phyloP scores from a whole-genome alignment of 2,329 filamentous ascomycete species.

The Hypoxylon sp. region DNA sequence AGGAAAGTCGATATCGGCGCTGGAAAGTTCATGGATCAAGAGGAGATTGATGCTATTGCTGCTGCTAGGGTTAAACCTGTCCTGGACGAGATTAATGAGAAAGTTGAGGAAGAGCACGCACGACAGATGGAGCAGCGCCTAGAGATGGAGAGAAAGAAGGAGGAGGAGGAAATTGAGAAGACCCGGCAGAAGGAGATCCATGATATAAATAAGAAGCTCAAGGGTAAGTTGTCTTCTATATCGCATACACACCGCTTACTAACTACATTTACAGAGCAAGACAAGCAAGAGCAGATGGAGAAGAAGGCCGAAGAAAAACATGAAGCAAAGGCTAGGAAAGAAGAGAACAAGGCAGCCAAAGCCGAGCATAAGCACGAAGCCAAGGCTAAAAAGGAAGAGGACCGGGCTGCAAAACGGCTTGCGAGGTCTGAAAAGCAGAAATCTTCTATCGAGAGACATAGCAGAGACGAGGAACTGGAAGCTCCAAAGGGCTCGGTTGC shows the following conservation, averaged over 20 bases:
- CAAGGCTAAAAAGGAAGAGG: too few species aligned
- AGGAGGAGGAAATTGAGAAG: conserved; percentile 67
- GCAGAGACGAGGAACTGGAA: conserved; percentile 49
- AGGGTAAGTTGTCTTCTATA: conserved; percentile 65
- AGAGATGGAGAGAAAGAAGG: conserved; percentile 75
- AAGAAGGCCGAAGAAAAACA: conserved; percentile 66
- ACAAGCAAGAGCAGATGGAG: conserved; percentile 63
- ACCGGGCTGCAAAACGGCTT: too few species aligned
- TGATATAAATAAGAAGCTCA: conserved; percentile 68
- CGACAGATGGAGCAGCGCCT: conserved; percentile 73
- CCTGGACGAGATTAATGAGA: conserved; percentile 85
- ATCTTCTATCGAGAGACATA: conserved; percentile 54
- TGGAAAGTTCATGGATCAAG: conserved; percentile 83
- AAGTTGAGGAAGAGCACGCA: conserved; percentile 79
- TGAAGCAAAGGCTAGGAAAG: conserved; percentile 57
- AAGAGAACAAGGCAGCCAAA: conserved; percentile 67
- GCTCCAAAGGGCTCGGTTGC: conserved; percentile 33
- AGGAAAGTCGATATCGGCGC: conserved; percentile 79
- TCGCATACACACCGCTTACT: conserved; percentile 29
- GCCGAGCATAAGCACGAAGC: conserved; percentile 71
- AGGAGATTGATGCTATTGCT: conserved; percentile 85
- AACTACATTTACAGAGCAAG: conserved; percentile 58
- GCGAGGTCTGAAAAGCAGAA: conserved; percentile 69
- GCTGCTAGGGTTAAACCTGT: conserved; percentile 83
- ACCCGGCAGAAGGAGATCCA: conserved; percentile 67